Percentiles rank a stretch among this genome's conserved stretches.
Evolutionary conservation across 106 monocot species (phyloP).

Genomic region (Chionographis japonica): DNA sequence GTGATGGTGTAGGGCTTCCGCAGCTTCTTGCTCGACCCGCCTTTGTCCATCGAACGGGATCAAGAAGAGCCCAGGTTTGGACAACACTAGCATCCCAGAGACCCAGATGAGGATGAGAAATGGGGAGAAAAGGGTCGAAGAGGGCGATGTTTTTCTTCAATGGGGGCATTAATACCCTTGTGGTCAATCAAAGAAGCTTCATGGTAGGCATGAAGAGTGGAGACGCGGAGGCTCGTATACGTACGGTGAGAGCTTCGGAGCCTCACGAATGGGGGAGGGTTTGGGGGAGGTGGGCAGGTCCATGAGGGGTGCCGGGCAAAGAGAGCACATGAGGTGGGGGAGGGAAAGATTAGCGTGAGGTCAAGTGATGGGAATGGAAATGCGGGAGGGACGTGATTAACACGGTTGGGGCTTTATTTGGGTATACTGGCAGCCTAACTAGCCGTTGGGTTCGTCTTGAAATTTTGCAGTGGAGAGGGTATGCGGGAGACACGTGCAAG

Average conservation of each 20-base stretch:
- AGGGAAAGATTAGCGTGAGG: neutral
- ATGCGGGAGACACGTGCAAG: neutral
- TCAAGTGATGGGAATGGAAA: neutral
- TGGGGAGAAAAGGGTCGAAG: too few species aligned
- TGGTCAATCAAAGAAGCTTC: neutral
- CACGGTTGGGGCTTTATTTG: too few species aligned
- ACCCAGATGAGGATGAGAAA: too few species aligned
- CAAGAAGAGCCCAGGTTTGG: neutral
- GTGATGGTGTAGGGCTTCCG: constrained; percentile 16
- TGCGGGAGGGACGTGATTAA: neutral
- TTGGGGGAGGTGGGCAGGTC: neutral
- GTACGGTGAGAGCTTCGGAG: neutral
- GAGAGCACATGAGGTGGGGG: neutral
- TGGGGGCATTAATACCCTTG: constrained; percentile 3
- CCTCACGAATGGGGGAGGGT: neutral
- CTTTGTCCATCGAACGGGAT: neutral
- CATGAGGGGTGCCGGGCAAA: neutral
- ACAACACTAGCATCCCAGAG: neutral
- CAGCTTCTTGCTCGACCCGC: constrained; percentile 5
- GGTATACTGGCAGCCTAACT: neutral
- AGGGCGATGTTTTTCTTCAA: neutral
- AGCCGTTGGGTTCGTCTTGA: neutral
- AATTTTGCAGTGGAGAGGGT: neutral
- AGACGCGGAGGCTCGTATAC: neutral
- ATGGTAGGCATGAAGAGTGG: too few species aligned